Conservation (phyloP, 2,329 filamentous ascomycete species). For the Dothistroma pini region DNA sequence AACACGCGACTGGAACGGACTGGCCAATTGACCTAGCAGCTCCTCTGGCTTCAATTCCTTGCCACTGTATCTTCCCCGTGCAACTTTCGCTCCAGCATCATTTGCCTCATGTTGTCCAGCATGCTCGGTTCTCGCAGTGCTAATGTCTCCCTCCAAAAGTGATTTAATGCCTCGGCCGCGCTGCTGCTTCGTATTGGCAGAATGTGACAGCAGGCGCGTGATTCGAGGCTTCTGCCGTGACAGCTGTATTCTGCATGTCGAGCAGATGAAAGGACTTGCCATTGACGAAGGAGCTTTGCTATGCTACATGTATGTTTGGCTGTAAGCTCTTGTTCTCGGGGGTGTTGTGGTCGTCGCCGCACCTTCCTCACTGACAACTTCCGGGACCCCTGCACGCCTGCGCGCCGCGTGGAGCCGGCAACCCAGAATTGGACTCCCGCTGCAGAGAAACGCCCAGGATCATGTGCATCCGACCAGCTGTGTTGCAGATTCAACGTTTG, state of each 20-base stretch:
- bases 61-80: constrained; percentile 23
- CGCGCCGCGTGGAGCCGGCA: not conserved
- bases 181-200: not conserved
- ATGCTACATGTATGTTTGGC: not conserved
- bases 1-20: not conserved
- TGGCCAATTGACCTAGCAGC: constrained; percentile 18
- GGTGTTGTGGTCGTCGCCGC: not conserved
- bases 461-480: too few species aligned
- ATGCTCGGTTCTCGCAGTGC: not conserved
- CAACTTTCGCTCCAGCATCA: not conserved
- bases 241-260: constrained; percentile 5
- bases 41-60: constrained; percentile 21
- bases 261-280: constrained; percentile 6
- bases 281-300: constrained; percentile 1
- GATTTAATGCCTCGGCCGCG: not conserved
- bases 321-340: not conserved
- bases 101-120: not conserved
- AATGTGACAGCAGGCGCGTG: not conserved
- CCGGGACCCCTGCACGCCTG: not conserved
- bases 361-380: not conserved
- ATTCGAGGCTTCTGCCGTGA: not conserved
- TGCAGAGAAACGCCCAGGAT: too few species aligned
- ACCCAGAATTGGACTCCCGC: not conserved
- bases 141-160: not conserved
- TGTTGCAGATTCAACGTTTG: too few species aligned